Evolutionary conservation across 2,329 filamentous ascomycete species (phyloP).

Genomic region (Coniochaeta pulveracea): DNA sequence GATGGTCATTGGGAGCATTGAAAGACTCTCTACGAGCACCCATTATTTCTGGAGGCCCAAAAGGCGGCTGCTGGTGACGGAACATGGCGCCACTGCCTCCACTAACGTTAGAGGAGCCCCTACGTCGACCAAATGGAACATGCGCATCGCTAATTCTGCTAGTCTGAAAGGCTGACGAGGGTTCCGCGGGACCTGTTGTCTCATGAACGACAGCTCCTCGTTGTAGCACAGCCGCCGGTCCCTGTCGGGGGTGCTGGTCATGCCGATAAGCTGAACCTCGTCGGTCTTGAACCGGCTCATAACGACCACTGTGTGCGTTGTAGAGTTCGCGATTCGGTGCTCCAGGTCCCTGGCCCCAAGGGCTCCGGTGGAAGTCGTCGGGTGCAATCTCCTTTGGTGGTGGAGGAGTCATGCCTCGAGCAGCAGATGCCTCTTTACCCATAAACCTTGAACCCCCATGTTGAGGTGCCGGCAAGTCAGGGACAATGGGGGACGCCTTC

Average conservation of each 20-base stretch:
- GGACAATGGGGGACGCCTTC: constrained; percentile 57
- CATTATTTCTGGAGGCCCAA: constrained; percentile 30
- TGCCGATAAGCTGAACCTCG: constrained; percentile 57
- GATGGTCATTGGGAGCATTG: constrained; percentile 36
- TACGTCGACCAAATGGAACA: constrained; percentile 59
- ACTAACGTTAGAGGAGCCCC: constrained; percentile 85
- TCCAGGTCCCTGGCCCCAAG: constrained; percentile 61
- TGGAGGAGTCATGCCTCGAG: constrained; percentile 37
- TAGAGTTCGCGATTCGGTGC: constrained; percentile 66
- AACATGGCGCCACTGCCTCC: constrained; percentile 66
- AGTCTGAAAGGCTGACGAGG: constrained; percentile 78
- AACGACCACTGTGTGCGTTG: constrained; percentile 90
- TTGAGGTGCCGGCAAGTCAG: constrained; percentile 36
- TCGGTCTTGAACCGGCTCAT: constrained; percentile 78
- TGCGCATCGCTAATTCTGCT: constrained; percentile 55
- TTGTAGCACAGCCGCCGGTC: constrained; percentile 70
- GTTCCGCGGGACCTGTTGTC: constrained; percentile 58
- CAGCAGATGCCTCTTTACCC: no score
- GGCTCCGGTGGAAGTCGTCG: constrained; percentile 80
- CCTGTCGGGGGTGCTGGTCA: constrained; percentile 55
- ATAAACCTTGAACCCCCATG: constrained; percentile 32
- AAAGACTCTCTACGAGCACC: constrained; percentile 36
- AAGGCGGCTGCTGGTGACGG: constrained; percentile 29
- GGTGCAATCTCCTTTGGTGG: constrained; percentile 77
- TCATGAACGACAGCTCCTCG: constrained; percentile 57